Evolutionary conservation across 805 yeast genomes (phyloP), one percentile per base, ranked within the genome.

Genomic region (Grigorovia humatica): DNA sequence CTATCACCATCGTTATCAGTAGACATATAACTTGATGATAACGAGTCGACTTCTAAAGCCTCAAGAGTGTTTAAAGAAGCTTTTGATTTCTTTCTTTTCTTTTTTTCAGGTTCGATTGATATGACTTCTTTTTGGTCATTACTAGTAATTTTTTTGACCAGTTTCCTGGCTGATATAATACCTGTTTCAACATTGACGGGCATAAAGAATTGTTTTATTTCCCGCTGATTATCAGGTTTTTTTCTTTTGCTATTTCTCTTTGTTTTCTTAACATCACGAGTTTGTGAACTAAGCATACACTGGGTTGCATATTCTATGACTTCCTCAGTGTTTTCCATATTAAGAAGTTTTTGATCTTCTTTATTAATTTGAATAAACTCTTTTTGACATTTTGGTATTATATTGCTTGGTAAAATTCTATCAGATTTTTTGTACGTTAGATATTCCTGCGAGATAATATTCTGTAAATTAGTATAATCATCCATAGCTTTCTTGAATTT

Each of bases 401-500:
- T 65, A 2, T 70, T 70, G 1, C 62, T 54, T 0, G 97, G 97
- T 1, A 93, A 57, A 8, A 93, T 85, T 50, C 95, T 69, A 55
- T 80, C 85, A 32, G 82, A 79, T 9, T 68, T 67, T 38, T 70
- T 70, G 57, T 78, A 74, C 4, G 66, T 68, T 43, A 73, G 58
- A 20, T 68, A 73, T 23, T 77, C 77, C 41, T 70, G 70, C 64
- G 76, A 74, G 38, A 88, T 83, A 55, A 80, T 81, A 48, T 76
- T 75, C 60, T 93, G 97, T 44, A 93, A 81, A 62, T 77, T 78
- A 53, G 79, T 79, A 65, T 93, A 91, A 29, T 89, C 93, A 30
- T 77, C 83, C 85, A 88, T 81, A 0, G 98, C 90, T 57, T 82
- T 79, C 46, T 85, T 86, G 63, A 88, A 87, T 62, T 91, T 95